Conservation (phyloP, 2,329 filamentous ascomycete genomes). For the Grosmannia huntii region DNA sequence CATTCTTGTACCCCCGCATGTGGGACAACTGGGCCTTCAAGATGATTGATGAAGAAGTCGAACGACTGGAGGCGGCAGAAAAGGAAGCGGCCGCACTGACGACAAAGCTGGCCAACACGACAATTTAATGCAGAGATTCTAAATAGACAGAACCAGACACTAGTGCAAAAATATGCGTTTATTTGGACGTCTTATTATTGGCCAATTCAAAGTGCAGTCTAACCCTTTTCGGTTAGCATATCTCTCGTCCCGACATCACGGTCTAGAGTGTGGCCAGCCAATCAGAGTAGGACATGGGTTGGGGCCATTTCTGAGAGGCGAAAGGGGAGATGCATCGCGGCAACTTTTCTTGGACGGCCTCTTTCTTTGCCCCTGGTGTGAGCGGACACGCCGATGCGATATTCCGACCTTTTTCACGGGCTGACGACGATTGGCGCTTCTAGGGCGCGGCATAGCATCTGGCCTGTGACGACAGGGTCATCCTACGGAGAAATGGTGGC, state of each 20-base stretch:
- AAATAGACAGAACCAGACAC: not conserved
- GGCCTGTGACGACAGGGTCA: no score
- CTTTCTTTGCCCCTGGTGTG: not conserved
- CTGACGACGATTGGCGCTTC: not conserved
- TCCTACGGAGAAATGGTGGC: not conserved
- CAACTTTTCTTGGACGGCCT: not conserved
- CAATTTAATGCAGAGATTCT: not conserved
- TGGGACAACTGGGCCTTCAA: constrained; percentile 20
- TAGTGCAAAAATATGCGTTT: no score
- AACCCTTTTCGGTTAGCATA: not conserved
- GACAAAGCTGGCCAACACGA: not conserved
- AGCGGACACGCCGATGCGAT: not conserved
- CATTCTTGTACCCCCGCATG: constrained; percentile 24
- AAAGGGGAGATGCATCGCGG: not conserved
- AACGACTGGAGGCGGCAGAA: constrained; percentile 15
- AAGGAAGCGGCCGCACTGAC: constrained; percentile 1
- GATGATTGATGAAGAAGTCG: constrained; percentile 20
- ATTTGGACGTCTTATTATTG: no score
- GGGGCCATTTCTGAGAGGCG: not conserved
- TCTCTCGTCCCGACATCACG: not conserved
- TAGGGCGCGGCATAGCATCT: not conserved
- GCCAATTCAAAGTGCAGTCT: not conserved
- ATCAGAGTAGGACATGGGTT: not conserved
- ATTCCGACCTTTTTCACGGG: not conserved
- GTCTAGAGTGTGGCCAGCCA: not conserved